These are phyloP conservation scores for Axilococcus clingmanii DNA, from an alignment of 139 green algal genomes.

Conservation along the genomic window DNA sequence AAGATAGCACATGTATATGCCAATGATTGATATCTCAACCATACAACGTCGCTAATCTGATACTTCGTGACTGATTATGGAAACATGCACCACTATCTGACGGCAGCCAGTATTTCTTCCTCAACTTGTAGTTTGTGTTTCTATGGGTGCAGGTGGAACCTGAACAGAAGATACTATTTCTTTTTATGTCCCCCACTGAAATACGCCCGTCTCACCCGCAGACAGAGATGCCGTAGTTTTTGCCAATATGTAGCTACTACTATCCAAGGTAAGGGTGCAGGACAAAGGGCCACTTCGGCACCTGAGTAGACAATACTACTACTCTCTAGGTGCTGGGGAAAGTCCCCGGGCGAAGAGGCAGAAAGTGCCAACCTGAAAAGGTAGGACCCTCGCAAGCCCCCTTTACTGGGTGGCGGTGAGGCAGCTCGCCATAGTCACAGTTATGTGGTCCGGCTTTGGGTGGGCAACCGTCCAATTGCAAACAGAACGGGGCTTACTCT, in stretches of 20 bases:
- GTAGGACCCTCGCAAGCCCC: slow-evolving; percentile 59
- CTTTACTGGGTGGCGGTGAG: slow-evolving; percentile 26
- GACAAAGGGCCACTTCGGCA: slow-evolving; percentile 72
- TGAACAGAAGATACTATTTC: too few species aligned
- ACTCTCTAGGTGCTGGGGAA: slow-evolving; percentile 71
- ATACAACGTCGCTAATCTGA: slow-evolving; percentile 13
- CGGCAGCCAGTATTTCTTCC: slow-evolving; percentile 6
- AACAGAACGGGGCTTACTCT: slow-evolving; percentile 99
- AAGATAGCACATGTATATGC: background rate
- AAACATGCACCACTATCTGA: slow-evolving; percentile 76
- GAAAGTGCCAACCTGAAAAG: slow-evolving; percentile 88
- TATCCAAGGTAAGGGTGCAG: slow-evolving; percentile 48
- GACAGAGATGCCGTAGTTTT: too few species aligned
- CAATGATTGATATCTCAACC: background rate
- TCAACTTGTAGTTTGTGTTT: background rate
- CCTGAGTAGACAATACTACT: background rate
- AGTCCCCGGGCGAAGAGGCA: slow-evolving; percentile 93
- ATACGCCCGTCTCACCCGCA: too few species aligned
- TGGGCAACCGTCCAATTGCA: slow-evolving; percentile 31
- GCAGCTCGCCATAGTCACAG: slow-evolving; percentile 95
- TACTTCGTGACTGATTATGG: slow-evolving; percentile 22
- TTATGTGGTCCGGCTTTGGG: slow-evolving; percentile 83
- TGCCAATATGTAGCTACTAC: background rate
- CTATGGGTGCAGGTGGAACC: background rate
- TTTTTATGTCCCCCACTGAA: too few species aligned